Percentiles rank a stretch among this genome's conserved stretches.
Evolutionary conservation across 2,329 filamentous ascomycete species (phyloP).

Genomic region (Fusarium protoensiforme): DNA sequence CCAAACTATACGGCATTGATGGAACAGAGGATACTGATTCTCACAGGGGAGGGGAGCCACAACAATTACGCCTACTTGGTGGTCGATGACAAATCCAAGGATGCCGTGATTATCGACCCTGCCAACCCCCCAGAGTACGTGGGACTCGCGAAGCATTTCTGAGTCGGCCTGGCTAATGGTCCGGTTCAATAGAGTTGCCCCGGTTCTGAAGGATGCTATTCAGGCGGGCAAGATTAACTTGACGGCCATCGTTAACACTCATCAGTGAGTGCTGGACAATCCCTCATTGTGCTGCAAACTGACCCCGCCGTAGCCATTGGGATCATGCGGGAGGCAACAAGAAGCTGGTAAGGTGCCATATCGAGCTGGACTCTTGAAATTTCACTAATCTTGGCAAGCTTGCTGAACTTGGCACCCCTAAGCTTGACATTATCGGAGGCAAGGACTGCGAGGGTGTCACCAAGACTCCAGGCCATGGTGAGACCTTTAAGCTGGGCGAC

Average conservation of each 20-base stretch:
- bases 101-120: constrained; percentile 83
- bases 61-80: constrained; percentile 91
- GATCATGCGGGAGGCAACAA: constrained; percentile 95
- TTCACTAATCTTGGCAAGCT: constrained; percentile 40
- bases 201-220: constrained; percentile 78
- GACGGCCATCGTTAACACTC: constrained; percentile 92
- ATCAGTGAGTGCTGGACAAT: constrained; percentile 75
- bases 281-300: neutral
- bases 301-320: constrained; percentile 74
- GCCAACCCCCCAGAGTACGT: constrained; percentile 79
- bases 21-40: constrained; percentile 14
- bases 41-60: constrained; percentile 76
- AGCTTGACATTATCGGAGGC: constrained; percentile 85
- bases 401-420: constrained; percentile 62
- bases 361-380: neutral
- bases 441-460: constrained; percentile 86
- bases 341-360: constrained; percentile 70
- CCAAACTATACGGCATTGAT: neutral
- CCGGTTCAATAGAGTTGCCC: constrained; percentile 60
- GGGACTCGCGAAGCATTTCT: constrained; percentile 38
- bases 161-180: constrained; percentile 8
- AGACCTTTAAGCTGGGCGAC: constrained; percentile 83
- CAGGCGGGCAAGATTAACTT: constrained; percentile 80
- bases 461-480: constrained; percentile 77
- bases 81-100: constrained; percentile 80